Percentiles rank a stretch among this genome's conserved stretches.
phyloP scores from a whole-genome alignment of 2,329 filamentous ascomycete species.

The Leptoxyphium fumago region DNA sequence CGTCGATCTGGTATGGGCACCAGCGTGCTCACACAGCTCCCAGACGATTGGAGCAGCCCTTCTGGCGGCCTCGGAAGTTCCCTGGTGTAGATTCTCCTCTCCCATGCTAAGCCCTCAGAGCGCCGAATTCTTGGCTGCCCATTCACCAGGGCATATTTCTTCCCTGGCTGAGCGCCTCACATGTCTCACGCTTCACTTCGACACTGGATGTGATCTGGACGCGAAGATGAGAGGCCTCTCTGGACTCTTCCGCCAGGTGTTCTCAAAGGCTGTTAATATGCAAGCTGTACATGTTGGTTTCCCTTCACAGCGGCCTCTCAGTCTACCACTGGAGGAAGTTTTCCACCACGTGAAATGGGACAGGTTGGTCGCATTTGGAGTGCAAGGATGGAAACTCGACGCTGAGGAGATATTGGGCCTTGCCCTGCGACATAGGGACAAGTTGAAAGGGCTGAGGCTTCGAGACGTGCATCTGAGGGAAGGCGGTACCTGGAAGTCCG shows the following conservation, averaged over 20 bases:
- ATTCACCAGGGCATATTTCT: constrained; percentile 33
- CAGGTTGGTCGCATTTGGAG: constrained; percentile 46
- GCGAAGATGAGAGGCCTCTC: constrained; percentile 44
- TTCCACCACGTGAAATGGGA: constrained; percentile 50
- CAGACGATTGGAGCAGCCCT: constrained; percentile 44
- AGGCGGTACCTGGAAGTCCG: constrained; percentile 45
- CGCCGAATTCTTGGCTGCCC: constrained; percentile 35
- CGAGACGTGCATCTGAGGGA: constrained; percentile 46
- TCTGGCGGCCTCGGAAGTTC: constrained; percentile 36
- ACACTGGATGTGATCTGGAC: constrained; percentile 42
- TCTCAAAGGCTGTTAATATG: constrained; percentile 44
- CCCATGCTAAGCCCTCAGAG: constrained; percentile 49
- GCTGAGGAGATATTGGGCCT: constrained; percentile 46
- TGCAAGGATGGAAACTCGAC: constrained; percentile 49
- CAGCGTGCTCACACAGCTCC: constrained; percentile 47
- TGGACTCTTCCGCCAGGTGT: constrained; percentile 41
- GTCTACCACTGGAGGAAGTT: constrained; percentile 42
- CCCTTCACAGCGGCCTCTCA: constrained; percentile 40
- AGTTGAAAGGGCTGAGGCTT: constrained; percentile 44
- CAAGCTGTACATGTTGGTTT: constrained; percentile 51
- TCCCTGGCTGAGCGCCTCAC: constrained; percentile 42
- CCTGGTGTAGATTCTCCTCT: constrained; percentile 45
- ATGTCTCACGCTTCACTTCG: constrained; percentile 49
- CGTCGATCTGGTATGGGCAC: constrained; percentile 43
- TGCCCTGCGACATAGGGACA: constrained; percentile 39